A percentile compares a stretch with the other conserved stretches of the same genome.
phyloP scores from a whole-genome alignment of 371 early-diverging fungal species.

The Blastocladiella emersonii region DNA sequence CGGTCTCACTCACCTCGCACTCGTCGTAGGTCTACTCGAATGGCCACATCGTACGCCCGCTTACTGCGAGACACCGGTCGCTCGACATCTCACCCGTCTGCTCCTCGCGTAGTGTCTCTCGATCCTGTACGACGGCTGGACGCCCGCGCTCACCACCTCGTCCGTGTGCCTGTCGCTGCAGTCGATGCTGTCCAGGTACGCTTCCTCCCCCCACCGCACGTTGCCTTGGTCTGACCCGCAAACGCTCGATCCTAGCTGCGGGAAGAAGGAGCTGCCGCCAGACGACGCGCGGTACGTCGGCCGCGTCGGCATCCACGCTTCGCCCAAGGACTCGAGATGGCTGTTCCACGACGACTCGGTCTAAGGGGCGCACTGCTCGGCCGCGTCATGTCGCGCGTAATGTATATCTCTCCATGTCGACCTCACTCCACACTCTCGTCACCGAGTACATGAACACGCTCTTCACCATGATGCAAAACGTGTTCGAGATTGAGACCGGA shows the following conservation, averaged over 20 bases:
- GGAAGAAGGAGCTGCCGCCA: background rate
- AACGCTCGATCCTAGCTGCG: background rate
- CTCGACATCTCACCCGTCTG: background rate
- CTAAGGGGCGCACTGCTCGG: no score
- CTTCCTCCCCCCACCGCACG: background rate
- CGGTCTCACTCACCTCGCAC: no score
- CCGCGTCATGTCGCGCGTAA: no score
- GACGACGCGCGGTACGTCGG: background rate
- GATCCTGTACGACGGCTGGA: slow-evolving; percentile 90
- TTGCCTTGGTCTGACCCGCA: no score
- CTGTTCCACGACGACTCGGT: background rate
- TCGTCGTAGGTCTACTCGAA: slow-evolving; percentile 59
- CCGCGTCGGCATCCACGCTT: background rate
- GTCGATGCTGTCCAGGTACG: slow-evolving; percentile 80
- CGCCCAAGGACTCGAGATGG: background rate
- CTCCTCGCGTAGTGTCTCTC: slow-evolving; percentile 50
- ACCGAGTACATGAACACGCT: no score
- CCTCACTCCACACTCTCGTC: no score
- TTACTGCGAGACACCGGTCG: background rate
- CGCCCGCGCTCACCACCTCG: slow-evolving; percentile 84
- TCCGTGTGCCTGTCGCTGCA: slow-evolving; percentile 86
- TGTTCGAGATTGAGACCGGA: no score
- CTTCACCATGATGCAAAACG: no score
- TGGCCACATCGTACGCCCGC: slow-evolving; percentile 52
- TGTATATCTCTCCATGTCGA: no score